Percentiles rank a stretch among this genome's conserved stretches.
These are phyloP conservation scores for Plasmodium sp. DNA, from an alignment of 169 alveolate genomes.

Conservation along the genomic window DNA sequence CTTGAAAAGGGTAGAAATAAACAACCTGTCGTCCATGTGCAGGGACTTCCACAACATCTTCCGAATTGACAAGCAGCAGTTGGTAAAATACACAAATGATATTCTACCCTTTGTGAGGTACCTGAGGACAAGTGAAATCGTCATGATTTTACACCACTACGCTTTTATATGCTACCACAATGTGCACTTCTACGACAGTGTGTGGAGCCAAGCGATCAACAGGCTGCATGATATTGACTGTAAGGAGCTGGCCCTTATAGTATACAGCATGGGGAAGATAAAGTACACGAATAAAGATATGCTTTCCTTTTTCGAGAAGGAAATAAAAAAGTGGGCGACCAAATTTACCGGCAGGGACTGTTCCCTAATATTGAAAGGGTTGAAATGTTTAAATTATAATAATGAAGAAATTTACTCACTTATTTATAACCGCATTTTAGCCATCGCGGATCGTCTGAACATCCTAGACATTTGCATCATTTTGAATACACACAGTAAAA, in stretches of 20 bases:
- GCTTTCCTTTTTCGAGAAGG: slow-evolving; percentile 60
- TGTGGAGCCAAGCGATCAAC: slow-evolving; percentile 38
- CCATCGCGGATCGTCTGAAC: slow-evolving; percentile 20
- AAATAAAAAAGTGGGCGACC: slow-evolving; percentile 58
- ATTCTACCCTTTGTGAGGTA: slow-evolving; percentile 58
- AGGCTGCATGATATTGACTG: slow-evolving; percentile 66
- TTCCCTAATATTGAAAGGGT: slow-evolving; percentile 65
- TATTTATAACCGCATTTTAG: slow-evolving; percentile 37
- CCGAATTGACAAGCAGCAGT: slow-evolving; percentile 50
- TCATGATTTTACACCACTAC: slow-evolving; percentile 73
- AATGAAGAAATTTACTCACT: slow-evolving; percentile 14
- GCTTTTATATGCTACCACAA: slow-evolving; percentile 55
- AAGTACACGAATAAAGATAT: slow-evolving; percentile 67
- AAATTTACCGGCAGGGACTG: slow-evolving; percentile 73
- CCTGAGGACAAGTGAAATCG: slow-evolving; percentile 73
- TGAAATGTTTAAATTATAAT: slow-evolving; percentile 34
- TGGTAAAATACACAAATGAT: slow-evolving; percentile 64
- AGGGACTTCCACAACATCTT: slow-evolving; percentile 75
- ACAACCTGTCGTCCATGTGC: slow-evolving; percentile 66
- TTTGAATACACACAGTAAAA: slow-evolving; percentile 69
- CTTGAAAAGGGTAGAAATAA: slow-evolving; percentile 39
- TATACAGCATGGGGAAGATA: slow-evolving; percentile 75
- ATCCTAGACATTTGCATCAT: slow-evolving; percentile 68
- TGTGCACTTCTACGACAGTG: slow-evolving; percentile 23
- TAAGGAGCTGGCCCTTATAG: slow-evolving; percentile 64